Evolutionary conservation across 306 rosid genomes (phyloP).

Genomic region (peach (Prunus persica)): DNA sequence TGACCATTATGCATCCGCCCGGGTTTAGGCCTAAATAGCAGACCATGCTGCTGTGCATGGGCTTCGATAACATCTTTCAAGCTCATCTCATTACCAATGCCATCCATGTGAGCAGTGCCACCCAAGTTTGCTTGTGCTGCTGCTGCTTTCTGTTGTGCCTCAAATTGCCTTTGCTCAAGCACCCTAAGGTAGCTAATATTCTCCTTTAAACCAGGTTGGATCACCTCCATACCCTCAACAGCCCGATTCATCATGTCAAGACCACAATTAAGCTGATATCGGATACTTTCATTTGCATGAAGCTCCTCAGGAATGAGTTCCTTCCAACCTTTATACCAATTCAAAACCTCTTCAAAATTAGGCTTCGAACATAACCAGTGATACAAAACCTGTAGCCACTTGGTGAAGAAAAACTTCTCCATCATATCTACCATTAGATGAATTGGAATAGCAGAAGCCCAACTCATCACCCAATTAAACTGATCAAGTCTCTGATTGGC

Average conservation of each 20-base stretch:
- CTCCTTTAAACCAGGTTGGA: constrained; percentile 61
- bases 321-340: constrained; percentile 90
- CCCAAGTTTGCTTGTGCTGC: constrained; percentile 38
- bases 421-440: constrained; percentile 88
- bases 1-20: constrained; percentile 82
- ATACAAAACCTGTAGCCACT: constrained; percentile 84
- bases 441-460: constrained; percentile 78
- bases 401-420: constrained; percentile 71
- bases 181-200: constrained; percentile 20
- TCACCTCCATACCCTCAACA: constrained; percentile 81
- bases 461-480: constrained; percentile 77
- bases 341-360: constrained; percentile 78
- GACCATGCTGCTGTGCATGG: constrained; percentile 73
- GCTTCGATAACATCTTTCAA: constrained; percentile 79
- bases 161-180: constrained; percentile 58
- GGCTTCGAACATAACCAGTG: constrained; percentile 83
- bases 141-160: constrained; percentile 79
- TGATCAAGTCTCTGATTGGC: constrained; percentile 77
- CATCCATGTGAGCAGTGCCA: constrained; percentile 39
- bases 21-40: constrained; percentile 70
- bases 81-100: constrained; percentile 52
- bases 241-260: constrained; percentile 92
- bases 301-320: constrained; percentile 80
- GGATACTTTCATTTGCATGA: constrained; percentile 68
- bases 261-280: constrained; percentile 70